Conservation (phyloP, 768 basidiomycete genomes). For the Tephrocybe sp. region DNA sequence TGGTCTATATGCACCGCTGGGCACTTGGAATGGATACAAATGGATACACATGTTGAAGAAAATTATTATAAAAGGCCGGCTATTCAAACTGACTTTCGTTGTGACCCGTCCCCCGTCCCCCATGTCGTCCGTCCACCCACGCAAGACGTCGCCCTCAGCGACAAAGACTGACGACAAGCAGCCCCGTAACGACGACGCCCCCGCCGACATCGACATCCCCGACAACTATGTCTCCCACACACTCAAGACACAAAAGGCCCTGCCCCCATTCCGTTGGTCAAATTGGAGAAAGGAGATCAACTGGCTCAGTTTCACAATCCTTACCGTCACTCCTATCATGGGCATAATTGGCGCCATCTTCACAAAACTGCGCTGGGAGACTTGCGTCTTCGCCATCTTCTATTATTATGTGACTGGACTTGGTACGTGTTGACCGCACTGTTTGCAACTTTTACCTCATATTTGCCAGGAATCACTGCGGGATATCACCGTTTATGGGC, state of each 20-base stretch:
- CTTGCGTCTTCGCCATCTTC: conserved; percentile 48
- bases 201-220: conserved; percentile 60
- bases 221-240: conserved; percentile 84
- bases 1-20: no score
- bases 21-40: no score
- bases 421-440: conserved; percentile 43
- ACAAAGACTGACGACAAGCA: conserved; percentile 13
- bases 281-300: conserved; percentile 64
- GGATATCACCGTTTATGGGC: conserved; percentile 99
- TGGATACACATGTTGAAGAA: no score
- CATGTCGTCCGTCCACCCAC: conserved; percentile 30
- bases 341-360: conserved; percentile 70
- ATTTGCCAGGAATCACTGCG: conserved; percentile 67
- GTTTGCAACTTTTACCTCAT: not conserved
- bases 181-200: conserved; percentile 24
- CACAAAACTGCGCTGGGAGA: conserved; percentile 69
- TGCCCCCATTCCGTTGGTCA: conserved; percentile 64
- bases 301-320: conserved; percentile 73
- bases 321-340: conserved; percentile 71
- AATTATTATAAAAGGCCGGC: conserved; percentile 16
- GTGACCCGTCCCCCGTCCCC: conserved; percentile 5
- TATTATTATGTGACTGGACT: conserved; percentile 57
- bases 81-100: conserved; percentile 8
- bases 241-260: conserved; percentile 61
- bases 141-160: conserved; percentile 20